Conservation (phyloP, 768 basidiomycete genomes). For the Boletus pseudo-olivaceus region DNA sequence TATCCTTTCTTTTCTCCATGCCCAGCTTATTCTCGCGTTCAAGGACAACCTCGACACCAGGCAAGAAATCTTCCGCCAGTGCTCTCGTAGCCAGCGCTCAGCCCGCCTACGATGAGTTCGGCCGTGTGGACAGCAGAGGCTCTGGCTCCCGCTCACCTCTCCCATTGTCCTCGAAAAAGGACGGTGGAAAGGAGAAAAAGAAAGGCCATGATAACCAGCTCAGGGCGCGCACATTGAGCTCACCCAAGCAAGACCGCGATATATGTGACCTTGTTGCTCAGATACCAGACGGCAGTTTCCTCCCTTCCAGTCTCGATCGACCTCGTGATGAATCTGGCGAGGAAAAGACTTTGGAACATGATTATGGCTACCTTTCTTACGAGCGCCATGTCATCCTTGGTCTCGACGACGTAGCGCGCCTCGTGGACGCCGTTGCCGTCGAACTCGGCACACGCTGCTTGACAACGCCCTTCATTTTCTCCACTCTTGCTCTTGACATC, state of each 20-base stretch:
- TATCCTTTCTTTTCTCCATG: slow-evolving; percentile 42
- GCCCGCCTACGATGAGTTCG: slow-evolving; percentile 59
- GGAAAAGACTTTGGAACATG: slow-evolving; percentile 40
- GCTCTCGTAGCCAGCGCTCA: slow-evolving; percentile 10
- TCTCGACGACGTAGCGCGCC: slow-evolving; percentile 65
- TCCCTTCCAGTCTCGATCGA: slow-evolving; percentile 49
- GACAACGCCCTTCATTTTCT: slow-evolving; percentile 90
- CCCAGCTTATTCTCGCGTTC: slow-evolving; percentile 72
- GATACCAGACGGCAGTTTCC: slow-evolving; percentile 50
- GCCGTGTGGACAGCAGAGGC: slow-evolving; percentile 49
- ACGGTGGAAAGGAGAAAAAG: slow-evolving; percentile 44
- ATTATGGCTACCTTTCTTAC: slow-evolving; percentile 74
- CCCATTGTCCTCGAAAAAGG: slow-evolving; percentile 40
- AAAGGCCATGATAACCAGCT: slow-evolving; percentile 34
- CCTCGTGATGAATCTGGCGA: slow-evolving; percentile 39
- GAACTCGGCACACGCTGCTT: slow-evolving; percentile 74
- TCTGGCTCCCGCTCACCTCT: slow-evolving; percentile 30
- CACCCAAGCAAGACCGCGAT: slow-evolving; percentile 34
- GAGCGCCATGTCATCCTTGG: slow-evolving; percentile 72
- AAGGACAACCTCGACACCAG: slow-evolving; percentile 57
- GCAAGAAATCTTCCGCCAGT: slow-evolving; percentile 35
- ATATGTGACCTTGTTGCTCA: slow-evolving; percentile 36
- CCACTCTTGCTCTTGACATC: slow-evolving; percentile 81
- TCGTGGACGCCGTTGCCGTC: slow-evolving; percentile 66
- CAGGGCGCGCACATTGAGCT: slow-evolving; percentile 42